These are phyloP conservation scores for Backusella sp. DNA, from an alignment of 192 early-diverging fungal species.

Conservation along the genomic window DNA sequence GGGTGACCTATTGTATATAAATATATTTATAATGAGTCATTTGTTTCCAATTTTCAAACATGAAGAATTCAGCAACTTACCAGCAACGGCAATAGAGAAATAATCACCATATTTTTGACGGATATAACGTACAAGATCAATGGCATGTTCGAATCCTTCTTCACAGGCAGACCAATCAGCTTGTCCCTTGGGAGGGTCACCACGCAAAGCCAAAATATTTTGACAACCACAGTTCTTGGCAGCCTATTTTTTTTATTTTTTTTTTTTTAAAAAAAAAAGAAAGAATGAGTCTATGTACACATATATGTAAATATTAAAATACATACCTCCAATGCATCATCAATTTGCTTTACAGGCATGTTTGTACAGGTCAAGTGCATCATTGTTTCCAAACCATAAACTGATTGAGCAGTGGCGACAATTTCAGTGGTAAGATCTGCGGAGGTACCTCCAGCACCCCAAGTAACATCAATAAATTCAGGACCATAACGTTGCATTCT, in stretches of 20 bases:
- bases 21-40: background rate
- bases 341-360: conserved; percentile 89
- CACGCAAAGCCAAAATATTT: conserved; percentile 95
- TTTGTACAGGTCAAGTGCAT: conserved; percentile 99
- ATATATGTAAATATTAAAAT: background rate
- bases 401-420: conserved; percentile 83
- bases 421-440: conserved; percentile 90
- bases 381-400: conserved; percentile 92
- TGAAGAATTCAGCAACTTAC: conserved; percentile 29
- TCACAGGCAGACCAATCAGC: conserved; percentile 80
- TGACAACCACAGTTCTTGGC: conserved; percentile 93
- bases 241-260: conserved; percentile 37
- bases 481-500: conserved; percentile 94
- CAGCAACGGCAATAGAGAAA: conserved; percentile 96
- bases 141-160: conserved; percentile 84
- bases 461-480: conserved; percentile 79
- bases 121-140: conserved; percentile 91
- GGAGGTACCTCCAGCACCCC: conserved; percentile 91
- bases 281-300: background rate
- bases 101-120: conserved; percentile 86
- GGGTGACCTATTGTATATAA: conserved; percentile 58
- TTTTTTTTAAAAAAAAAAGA: background rate
- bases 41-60: background rate
- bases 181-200: conserved; percentile 88
- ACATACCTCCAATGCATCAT: conserved; percentile 71